phyloP scores from a whole-genome alignment of 805 yeast species.

The Barnettozyma sucrosica region DNA sequence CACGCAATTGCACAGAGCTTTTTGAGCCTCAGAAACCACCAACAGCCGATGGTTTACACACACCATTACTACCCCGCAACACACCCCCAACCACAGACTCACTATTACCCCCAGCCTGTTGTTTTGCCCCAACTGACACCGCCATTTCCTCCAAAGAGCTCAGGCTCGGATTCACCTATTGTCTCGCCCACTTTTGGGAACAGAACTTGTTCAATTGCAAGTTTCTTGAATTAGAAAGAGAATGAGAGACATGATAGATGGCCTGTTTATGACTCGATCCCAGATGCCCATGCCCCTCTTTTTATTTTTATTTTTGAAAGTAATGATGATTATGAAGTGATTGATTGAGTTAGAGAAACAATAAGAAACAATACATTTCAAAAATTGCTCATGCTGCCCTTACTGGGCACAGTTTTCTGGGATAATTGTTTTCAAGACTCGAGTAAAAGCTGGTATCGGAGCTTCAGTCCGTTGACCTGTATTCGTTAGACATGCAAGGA shows the following conservation, averaged over 20 bases:
- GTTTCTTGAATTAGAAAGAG: constrained; percentile 16
- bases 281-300: no score
- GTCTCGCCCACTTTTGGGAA: constrained; percentile 2
- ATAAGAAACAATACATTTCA: no score
- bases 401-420: no score
- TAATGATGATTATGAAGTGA: background rate
- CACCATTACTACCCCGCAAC: constrained; percentile 17
- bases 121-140: background rate
- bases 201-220: constrained; percentile 19
- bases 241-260: background rate
- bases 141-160: background rate
- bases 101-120: background rate
- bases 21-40: constrained; percentile 22
- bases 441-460: no score
- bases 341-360: background rate
- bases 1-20: constrained; percentile 26
- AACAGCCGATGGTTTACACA: constrained; percentile 17
- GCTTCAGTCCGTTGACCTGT: no score
- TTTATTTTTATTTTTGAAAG: no score
- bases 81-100: background rate
- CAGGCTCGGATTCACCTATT: background rate
- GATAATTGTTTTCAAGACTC: no score
- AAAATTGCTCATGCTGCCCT: no score
- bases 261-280: background rate
- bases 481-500: no score